These are phyloP conservation scores for Yarrowia yakushimensis DNA, from an alignment of 805 yeast genomes.

Conservation along the genomic window DNA sequence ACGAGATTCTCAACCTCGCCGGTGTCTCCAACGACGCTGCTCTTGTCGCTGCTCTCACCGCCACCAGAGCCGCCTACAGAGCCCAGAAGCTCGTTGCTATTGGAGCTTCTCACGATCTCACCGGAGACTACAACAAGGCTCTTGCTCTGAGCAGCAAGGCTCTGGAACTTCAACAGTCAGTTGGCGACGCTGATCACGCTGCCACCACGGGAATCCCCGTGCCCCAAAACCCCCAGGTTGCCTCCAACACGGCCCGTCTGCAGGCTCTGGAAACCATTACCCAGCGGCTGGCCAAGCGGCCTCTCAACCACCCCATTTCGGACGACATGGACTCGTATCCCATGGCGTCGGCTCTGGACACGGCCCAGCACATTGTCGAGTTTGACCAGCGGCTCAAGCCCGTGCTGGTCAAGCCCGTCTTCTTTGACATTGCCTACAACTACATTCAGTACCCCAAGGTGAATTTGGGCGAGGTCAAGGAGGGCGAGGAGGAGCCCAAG, in stretches of 20 bases:
- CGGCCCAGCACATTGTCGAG: slow-evolving; percentile 36
- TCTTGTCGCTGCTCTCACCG: slow-evolving; percentile 51
- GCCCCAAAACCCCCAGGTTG: background rate
- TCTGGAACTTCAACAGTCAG: slow-evolving; percentile 17
- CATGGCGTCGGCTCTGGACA: slow-evolving; percentile 32
- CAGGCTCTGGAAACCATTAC: slow-evolving; percentile 20
- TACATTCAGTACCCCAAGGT: slow-evolving; percentile 59
- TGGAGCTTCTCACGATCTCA: slow-evolving; percentile 40
- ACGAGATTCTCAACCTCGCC: slow-evolving; percentile 71
- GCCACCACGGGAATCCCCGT: slow-evolving; percentile 2
- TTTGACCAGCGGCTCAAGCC: slow-evolving; percentile 48
- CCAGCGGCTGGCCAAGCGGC: background rate
- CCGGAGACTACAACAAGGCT: slow-evolving; percentile 35
- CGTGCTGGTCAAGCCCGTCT: slow-evolving; percentile 77
- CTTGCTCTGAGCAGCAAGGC: slow-evolving; percentile 35
- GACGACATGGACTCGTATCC: slow-evolving; percentile 48
- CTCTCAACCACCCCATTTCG: slow-evolving; percentile 37
- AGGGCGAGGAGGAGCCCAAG: background rate
- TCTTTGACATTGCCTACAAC: slow-evolving; percentile 87
- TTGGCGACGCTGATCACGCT: background rate
- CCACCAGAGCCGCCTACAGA: slow-evolving; percentile 49
- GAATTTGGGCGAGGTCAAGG: slow-evolving; percentile 24
- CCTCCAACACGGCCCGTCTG: background rate
- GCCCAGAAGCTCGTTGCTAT: slow-evolving; percentile 45
- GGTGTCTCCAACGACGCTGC: slow-evolving; percentile 88